A percentile compares a stretch with the other conserved stretches of the same genome.
Conservation (phyloP, 2,329 filamentous ascomycete species). For the Zarea fungicola region DNA sequence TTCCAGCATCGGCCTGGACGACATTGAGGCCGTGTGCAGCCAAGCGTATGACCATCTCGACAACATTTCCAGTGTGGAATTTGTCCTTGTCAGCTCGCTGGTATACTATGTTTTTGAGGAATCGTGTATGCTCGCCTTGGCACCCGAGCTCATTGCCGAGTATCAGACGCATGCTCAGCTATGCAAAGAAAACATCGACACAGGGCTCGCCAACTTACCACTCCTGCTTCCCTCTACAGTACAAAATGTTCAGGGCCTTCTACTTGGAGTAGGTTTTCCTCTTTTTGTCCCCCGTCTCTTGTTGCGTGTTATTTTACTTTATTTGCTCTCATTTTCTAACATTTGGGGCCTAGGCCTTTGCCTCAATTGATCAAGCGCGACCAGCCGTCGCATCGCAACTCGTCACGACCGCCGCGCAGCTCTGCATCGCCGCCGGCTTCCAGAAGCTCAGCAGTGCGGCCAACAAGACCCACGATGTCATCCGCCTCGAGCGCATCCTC, state of each 20-base stretch:
- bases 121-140: slow-evolving; percentile 31
- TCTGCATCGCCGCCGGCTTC: slow-evolving; percentile 59
- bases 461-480: slow-evolving; percentile 26
- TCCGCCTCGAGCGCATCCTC: slow-evolving; percentile 34
- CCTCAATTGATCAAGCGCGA: slow-evolving; percentile 56
- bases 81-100: slow-evolving; percentile 45
- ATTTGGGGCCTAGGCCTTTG: slow-evolving; percentile 41
- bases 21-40: slow-evolving; percentile 45
- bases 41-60: slow-evolving; percentile 47
- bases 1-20: slow-evolving; percentile 42
- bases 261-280: slow-evolving; percentile 44
- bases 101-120: slow-evolving; percentile 47
- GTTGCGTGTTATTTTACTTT: background rate
- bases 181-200: slow-evolving; percentile 46
- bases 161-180: slow-evolving; percentile 34
- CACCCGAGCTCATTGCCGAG: slow-evolving; percentile 27
- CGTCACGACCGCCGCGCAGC: slow-evolving; percentile 50
- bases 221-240: slow-evolving; percentile 50
- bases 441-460: slow-evolving; percentile 40
- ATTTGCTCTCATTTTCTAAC: slow-evolving; percentile 10
- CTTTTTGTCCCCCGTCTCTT: background rate
- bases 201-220: slow-evolving; percentile 45
- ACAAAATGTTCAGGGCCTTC: slow-evolving; percentile 52
- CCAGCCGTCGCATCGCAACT: slow-evolving; percentile 60
- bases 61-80: slow-evolving; percentile 43